A percentile compares a stretch with the other conserved stretches of the same genome.
phyloP scores from a whole-genome alignment of 2,329 filamentous ascomycete genomes.

The Ploettnerulaceae sp. region DNA sequence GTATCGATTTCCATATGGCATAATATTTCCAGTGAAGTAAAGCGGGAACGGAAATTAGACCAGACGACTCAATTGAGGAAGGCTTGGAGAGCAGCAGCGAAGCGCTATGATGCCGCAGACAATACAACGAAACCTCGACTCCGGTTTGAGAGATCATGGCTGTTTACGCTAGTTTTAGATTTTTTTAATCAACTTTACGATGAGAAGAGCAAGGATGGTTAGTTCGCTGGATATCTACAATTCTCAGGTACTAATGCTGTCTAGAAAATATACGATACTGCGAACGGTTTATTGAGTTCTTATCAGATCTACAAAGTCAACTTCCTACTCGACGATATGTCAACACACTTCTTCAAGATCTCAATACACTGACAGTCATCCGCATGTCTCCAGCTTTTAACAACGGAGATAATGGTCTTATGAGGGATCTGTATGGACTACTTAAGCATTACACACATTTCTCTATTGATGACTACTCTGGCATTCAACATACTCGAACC shows the following conservation, averaged over 20 bases:
- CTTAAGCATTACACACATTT: constrained; percentile 85
- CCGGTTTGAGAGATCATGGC: constrained; percentile 89
- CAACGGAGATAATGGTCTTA: constrained; percentile 66
- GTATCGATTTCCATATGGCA: constrained; percentile 97
- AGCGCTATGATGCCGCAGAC: constrained; percentile 84
- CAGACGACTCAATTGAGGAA: constrained; percentile 73
- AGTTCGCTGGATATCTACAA: constrained; percentile 12
- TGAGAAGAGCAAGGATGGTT: constrained; percentile 44
- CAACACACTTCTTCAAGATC: constrained; percentile 79
- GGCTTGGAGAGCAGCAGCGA: constrained; percentile 81
- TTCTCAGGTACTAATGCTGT: constrained; percentile 24
- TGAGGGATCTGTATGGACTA: constrained; percentile 77
- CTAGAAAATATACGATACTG: constrained; percentile 72
- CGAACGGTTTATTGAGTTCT: constrained; percentile 86
- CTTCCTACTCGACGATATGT: constrained; percentile 90
- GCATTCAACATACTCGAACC: constrained; percentile 64
- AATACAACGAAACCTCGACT: constrained; percentile 71
- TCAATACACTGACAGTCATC: constrained; percentile 76
- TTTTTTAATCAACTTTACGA: constrained; percentile 72
- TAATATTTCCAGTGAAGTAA: constrained; percentile 73
- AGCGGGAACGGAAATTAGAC: constrained; percentile 68
- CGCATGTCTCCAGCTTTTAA: constrained; percentile 73
- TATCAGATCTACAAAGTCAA: constrained; percentile 88
- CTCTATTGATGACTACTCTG: constrained; percentile 85
- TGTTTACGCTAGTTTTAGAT: constrained; percentile 79